Evolutionary conservation across 495 filamentous ascomycete genomes (phyloP), one percentile per base, ranked within the genome.

Genomic region (Beverwykella pulmonaria): DNA sequence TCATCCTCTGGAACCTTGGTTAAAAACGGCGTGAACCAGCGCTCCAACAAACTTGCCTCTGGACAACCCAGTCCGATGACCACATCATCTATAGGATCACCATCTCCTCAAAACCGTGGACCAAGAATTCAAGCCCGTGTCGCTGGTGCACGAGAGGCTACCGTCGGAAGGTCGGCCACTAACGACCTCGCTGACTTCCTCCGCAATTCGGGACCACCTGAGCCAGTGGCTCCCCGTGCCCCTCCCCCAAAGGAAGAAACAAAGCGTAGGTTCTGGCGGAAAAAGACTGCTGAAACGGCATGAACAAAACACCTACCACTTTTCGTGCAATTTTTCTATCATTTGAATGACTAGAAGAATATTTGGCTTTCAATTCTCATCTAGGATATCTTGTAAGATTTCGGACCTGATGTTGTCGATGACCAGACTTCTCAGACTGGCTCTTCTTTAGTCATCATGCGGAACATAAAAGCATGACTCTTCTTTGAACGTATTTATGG

Each of bases 141-240:
- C 30, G 57, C 62, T 12, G 48, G 22, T 14, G 56, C 65, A 14
- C 53, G 47, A 50, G 59, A 68, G 1, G 29, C 65, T n/a, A 52
- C 63, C 7, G 41, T 36, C 3, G 66, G 47, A 17, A 74, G 58
- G 68, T 79, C 53, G 77, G 80, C 81, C 27, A 92, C 90, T 2
- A 85, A 84, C 44, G 91, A 92, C 30, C 76, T 96, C 58, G 91
- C 92, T 1, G 88, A 90, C 67, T 95, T 96, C 75, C 77, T 97
- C 15, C 86, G 83, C 44, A 88, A 87, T 63, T 90, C 88, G 23
- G 90, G 83, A 20, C 91, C 92, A n/a, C 90, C 90, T 14, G 72
- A 75, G 29, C 67, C 48, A 23, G 48, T 50, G 19, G 20, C 22
- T 2, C 48, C 48, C 9, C 20, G 65, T 19, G 22, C 60, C 9